phyloP scores from a whole-genome alignment of 2,329 filamentous ascomycete species.

The Dactylellina haptotyla region DNA sequence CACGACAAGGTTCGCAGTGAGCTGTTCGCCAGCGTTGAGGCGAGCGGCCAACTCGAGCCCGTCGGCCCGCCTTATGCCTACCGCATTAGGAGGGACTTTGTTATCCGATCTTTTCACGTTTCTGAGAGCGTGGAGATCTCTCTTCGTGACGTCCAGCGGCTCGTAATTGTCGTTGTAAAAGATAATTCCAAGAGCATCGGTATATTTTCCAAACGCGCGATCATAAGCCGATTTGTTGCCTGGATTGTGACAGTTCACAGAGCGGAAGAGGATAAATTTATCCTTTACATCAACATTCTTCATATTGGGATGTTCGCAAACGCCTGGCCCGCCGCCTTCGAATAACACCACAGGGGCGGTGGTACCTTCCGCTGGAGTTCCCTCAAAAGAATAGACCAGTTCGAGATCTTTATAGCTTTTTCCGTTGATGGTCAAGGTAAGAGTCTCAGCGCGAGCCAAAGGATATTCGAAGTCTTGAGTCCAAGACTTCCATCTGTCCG shows the following conservation, averaged over 20 bases:
- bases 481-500: conserved; percentile 61
- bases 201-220: conserved; percentile 56
- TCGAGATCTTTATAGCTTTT: conserved; percentile 61
- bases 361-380: conserved; percentile 63
- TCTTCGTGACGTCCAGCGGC: conserved; percentile 61
- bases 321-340: conserved; percentile 61
- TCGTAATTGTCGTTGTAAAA: conserved; percentile 62
- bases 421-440: conserved; percentile 61
- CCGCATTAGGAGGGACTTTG: conserved; percentile 60
- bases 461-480: conserved; percentile 66
- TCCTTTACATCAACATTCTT: conserved; percentile 62
- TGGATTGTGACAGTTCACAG: conserved; percentile 61
- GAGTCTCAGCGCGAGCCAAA: conserved; percentile 62
- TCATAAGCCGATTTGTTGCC: conserved; percentile 64
- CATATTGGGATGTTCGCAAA: conserved; percentile 60
- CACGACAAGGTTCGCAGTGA: conserved; percentile 63
- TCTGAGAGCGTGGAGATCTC: conserved; percentile 61
- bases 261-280: conserved; percentile 63
- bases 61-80: conserved; percentile 63
- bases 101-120: conserved; percentile 55
- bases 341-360: conserved; percentile 62
- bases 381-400: conserved; percentile 65
- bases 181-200: conserved; percentile 61
- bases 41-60: conserved; percentile 62
- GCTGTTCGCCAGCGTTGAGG: conserved; percentile 61